Base-by-base conservation (phyloP, 768 basidiomycete species). In the Cubamyces sp. region DNA sequence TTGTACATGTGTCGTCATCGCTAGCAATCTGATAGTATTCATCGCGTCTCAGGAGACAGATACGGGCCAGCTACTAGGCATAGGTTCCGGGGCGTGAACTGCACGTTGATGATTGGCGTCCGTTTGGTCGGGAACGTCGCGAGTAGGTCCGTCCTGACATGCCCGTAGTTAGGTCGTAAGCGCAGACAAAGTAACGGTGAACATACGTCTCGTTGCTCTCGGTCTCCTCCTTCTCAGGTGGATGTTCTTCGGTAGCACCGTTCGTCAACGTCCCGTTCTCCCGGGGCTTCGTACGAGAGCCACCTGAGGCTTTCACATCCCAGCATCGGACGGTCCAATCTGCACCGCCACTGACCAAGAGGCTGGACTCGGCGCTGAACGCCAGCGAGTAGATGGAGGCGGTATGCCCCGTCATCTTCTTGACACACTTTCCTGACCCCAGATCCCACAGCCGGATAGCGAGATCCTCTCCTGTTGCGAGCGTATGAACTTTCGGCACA, bases 311-410 rank as follows among this genome's bases (percentile, higher is more conserved):
- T 74, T 91, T 96, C 39, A 97, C 88, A 73, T 99, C 97, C 97
- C 97, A 99, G 60, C 94, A 95, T n/a, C 96, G 83, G 18, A 98
- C 95, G 0, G 97, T 98, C 85, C 93, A 96, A 73, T 99, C 97
- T 30, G 94, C 87, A 25, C 91, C 84, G 6, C 96, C 96, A 61
- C 93, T 96, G 14, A 98, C 89, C 39, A 99, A 84, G 56, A 98
- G 74, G 1, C 88, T 87, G 0, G 94, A 95, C 74, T 98, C 97
- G 25, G 88, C 91, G 61, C 92, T 94, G 74, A 98, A 99, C 0
- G 92, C 83, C 23, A 99, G 82, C 3, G 92, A 91, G 71, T 96
- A 91, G 62, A 98, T 87, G 1, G 95, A 90, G 15, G 91, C 86
- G 1, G 86, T 87, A 71, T 99, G 97, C 0, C 97, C 97, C 3